Conservation (phyloP, 2,329 filamentous ascomycete genomes). For the Zalaria obscura region DNA sequence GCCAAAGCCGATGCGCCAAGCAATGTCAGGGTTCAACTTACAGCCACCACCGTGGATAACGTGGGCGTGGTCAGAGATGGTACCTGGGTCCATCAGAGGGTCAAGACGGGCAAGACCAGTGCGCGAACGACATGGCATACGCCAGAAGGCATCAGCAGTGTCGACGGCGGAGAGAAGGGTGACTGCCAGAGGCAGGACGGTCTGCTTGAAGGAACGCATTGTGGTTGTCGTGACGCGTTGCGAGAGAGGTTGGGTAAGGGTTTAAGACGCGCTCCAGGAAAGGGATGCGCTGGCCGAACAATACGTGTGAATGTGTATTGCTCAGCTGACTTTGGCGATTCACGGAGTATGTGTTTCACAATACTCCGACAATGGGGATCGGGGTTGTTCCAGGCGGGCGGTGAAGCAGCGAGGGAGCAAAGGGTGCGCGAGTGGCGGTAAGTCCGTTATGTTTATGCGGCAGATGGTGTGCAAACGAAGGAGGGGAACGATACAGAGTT, state of each 20-base stretch:
- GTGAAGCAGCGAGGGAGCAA: not conserved
- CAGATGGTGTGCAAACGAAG: not conserved
- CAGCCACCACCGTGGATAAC: constrained; percentile 61
- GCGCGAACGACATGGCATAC: constrained; percentile 66
- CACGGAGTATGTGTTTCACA: not conserved
- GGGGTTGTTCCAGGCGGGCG: not conserved
- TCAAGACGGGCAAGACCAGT: constrained; percentile 61
- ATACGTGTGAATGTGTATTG: too few species aligned
- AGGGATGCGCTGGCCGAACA: not conserved
- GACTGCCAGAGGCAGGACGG: constrained; percentile 8
- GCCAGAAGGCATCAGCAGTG: constrained; percentile 57
- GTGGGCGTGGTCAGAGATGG: constrained; percentile 53
- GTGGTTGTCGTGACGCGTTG: not conserved
- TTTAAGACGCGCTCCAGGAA: not conserved
- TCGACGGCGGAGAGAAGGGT: constrained; percentile 14
- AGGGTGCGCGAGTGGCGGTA: not conserved
- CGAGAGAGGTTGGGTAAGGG: not conserved
- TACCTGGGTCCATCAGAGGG: constrained; percentile 45
- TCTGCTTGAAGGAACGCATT: constrained; percentile 4
- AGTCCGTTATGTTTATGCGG: too few species aligned
- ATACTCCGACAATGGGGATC: not conserved
- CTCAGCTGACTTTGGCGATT: too few species aligned
- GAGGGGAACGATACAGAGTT: not conserved
- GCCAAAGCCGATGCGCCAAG: too few species aligned
- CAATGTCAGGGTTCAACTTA: constrained; percentile 31